Percentiles rank a stretch among this genome's conserved stretches.
Conservation (phyloP, 2,329 filamentous ascomycete species). For the Elsinoe australis region DNA sequence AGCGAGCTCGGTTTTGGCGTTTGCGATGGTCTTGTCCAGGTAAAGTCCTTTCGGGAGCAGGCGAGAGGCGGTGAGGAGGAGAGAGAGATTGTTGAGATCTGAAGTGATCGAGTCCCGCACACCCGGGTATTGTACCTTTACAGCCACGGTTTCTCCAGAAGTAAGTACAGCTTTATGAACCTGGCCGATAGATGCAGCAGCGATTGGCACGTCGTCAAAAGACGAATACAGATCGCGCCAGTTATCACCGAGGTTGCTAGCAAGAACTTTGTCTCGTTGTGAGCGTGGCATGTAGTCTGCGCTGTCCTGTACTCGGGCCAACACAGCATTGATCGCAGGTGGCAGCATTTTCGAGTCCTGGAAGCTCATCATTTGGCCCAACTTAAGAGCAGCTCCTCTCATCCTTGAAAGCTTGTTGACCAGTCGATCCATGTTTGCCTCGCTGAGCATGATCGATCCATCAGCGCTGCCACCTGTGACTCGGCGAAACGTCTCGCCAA, state of each 20-base stretch:
- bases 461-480: conserved; percentile 58
- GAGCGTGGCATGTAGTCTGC: conserved; percentile 97
- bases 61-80: conserved; percentile 83
- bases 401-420: conserved; percentile 91
- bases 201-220: conserved; percentile 87
- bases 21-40: conserved; percentile 94
- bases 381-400: conserved; percentile 91
- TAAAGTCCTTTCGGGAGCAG: conserved; percentile 87
- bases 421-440: conserved; percentile 84
- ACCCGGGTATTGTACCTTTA: conserved; percentile 96
- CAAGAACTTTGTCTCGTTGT: conserved; percentile 79
- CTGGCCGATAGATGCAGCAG: conserved; percentile 93
- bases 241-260: conserved; percentile 66
- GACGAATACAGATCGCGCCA: conserved; percentile 78
- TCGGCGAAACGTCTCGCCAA: conserved; percentile 75
- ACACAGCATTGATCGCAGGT: conserved; percentile 72
- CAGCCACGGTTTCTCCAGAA: conserved; percentile 69
- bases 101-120: conserved; percentile 95
- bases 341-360: conserved; percentile 96
- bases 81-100: conserved; percentile 84
- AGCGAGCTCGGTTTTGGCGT: conserved; percentile 79
- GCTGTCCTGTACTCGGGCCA: conserved; percentile 90
- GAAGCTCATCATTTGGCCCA: conserved; percentile 97
- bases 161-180: conserved; percentile 80
- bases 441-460: conserved; percentile 79